Evolutionary conservation across 108 stramenopile species (phyloP).

Genomic region (Halocafeteria seosinensis): DNA sequence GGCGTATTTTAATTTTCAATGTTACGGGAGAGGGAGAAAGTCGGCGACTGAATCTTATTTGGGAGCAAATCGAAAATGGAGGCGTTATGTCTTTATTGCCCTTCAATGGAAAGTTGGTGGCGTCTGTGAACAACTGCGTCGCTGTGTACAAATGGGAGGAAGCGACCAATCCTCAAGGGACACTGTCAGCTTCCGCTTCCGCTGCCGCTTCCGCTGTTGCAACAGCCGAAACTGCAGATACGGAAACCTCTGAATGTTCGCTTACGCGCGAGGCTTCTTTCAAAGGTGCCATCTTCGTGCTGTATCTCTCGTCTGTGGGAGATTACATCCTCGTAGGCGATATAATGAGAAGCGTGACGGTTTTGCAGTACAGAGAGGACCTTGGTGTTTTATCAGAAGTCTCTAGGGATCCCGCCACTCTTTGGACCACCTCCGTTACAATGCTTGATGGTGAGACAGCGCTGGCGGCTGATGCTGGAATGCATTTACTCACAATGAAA

Average conservation of each 20-base stretch:
- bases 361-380: constrained; percentile 62
- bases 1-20: constrained; percentile 63
- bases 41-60: constrained; percentile 10
- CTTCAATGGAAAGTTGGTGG: constrained; percentile 28
- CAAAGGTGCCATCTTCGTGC: constrained; percentile 80
- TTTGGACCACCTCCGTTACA: constrained; percentile 77
- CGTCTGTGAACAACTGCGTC: constrained; percentile 33
- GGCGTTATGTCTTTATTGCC: constrained; percentile 27
- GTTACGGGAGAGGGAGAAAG: neutral
- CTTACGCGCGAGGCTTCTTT: constrained; percentile 44
- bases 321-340: constrained; percentile 82
- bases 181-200: neutral
- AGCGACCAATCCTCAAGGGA: neutral
- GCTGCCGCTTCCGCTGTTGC: neutral
- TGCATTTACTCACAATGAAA: constrained; percentile 69
- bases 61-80: constrained; percentile 29
- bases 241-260: neutral
- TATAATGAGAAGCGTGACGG: constrained; percentile 74
- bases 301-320: constrained; percentile 58
- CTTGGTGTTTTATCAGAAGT: constrained; percentile 64
- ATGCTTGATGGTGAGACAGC: constrained; percentile 73
- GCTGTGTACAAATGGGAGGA: constrained; percentile 11
- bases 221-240: neutral
- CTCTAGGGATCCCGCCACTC: constrained; percentile 76
- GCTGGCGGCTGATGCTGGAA: constrained; percentile 72